Evolutionary conservation across 257 asterid species (phyloP), one percentile per base, ranked within the genome.

Genomic region (Nicotiana tomentosiformis): DNA sequence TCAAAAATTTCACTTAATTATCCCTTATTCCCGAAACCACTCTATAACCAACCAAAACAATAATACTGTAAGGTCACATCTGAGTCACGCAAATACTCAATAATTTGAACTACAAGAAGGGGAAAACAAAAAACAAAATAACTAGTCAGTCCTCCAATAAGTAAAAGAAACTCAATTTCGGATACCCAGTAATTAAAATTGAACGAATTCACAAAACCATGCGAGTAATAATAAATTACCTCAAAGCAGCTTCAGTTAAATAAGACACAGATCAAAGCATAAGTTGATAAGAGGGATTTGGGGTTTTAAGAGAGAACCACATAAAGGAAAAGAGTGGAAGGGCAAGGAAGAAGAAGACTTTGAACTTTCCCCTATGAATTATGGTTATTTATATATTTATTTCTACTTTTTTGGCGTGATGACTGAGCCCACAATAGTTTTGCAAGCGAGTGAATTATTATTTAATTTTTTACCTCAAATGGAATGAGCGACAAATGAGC

Each of bases 271-370:
- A 70, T 70, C 78, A 70, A 20, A 69, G 58, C 1, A 10, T 4
- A 69, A 69, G 7, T 12, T 72, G 39, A 72, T 23, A 5, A 72
- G 39, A 49, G 26, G 20, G 23, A 46, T 72, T 72, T 72, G 79
- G 57, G 79, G 61, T 23, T 72, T 72, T 46, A 61, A 72, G 79
- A 72, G 79, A 58, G 23, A 70, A 23, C 58, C 78, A 70, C 58
- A 20, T 37, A 72, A 14, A 23, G 60, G 20, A 23, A 72, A 72
- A 43, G 61, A 3, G 60, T 46, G 79, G 78, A 72, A 39, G 49
- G 49, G 49, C 49, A 39, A 39, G 16, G 57, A 51, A 51, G 57
- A 51, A 51, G 57, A 51, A 72, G 61, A 72, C 79, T 72, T 72
- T 72, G 61, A 72, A 72, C 79, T 72, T 72, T 46, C 60, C 78